Base-by-base conservation (phyloP, 495 filamentous ascomycete species). In the Alectoria sarmentosa region DNA sequence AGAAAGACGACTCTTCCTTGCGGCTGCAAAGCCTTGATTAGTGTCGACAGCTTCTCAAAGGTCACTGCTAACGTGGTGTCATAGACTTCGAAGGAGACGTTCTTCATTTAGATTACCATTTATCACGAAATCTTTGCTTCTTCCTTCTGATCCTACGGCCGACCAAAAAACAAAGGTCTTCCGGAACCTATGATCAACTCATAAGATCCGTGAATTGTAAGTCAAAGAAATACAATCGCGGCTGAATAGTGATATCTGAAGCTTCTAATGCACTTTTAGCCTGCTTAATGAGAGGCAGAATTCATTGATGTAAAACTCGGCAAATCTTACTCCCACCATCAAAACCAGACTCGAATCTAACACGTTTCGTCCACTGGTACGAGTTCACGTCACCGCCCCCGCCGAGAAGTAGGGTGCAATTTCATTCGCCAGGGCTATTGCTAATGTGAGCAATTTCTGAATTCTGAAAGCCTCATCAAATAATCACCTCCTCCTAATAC, bases 71-170 rank as follows among this genome's bases (percentile, higher is more conserved):
- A 55, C 17, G 3, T 19, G 17, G 15, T 34, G 17, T 6, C 28
- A 55, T 34, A 55, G 52, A 32, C 52, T 55, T 55, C 52, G 52
- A 55, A 55, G 30, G 28, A 36, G 52, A 34, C 52, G 28, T 9
- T 55, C 52, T 17, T 34, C 30, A 36, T 55, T 55, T 34, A 32
- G 17, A 32, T 32, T 4, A 6, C 15, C 34, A 21, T 55, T 34
- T n/a, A 55, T 34, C 52, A 55, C 52, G 26, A 54, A 28, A 1
- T 54, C 49, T 32, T 9, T 48, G 1, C 9, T 23, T 48, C 9
- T 48, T n/a, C 26, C 8, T 48, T 26, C 5, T 10, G 14, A 54
- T 19, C 19, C 11, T 15, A 19, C 49, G 28, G 28, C 3, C 28
- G 49, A 54, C 32, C 49, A 30, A 54, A 19, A 1, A 28, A 54